A percentile compares a stretch with the other conserved stretches of the same genome.
Conservation (phyloP, 2,329 filamentous ascomycete genomes). For the Diaporthe sp. region DNA sequence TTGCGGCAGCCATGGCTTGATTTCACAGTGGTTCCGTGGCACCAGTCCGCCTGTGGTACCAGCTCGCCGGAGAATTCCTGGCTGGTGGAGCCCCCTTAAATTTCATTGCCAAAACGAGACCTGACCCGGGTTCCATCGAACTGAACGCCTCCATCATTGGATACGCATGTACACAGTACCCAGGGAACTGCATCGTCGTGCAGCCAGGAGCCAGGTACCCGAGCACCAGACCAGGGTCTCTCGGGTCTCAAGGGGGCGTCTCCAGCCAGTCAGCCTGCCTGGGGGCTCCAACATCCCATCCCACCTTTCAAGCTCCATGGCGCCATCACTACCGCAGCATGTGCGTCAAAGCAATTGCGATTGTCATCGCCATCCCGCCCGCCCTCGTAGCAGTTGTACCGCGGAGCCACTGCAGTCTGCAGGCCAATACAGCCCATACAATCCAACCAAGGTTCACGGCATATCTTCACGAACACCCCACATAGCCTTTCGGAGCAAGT, state of each 20-base stretch:
- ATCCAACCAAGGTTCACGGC: constrained; percentile 2
- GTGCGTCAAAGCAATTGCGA: constrained; percentile 11
- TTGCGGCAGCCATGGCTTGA: constrained; percentile 15
- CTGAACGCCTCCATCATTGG: background rate
- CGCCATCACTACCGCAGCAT: constrained; percentile 6
- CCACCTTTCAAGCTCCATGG: constrained; percentile 11
- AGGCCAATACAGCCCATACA: background rate
- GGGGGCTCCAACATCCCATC: background rate
- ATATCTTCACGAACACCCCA: constrained; percentile 3
- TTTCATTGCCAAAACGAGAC: constrained; percentile 26
- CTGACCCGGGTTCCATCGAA: background rate
- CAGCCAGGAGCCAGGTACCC: background rate
- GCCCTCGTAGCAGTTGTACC: background rate
- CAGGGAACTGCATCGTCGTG: background rate
- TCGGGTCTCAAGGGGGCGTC: background rate
- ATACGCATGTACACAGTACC: background rate
- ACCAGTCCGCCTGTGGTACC: background rate
- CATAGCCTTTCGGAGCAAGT: constrained; percentile 15
- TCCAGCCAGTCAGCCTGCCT: constrained; percentile 9
- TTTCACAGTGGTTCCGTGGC: constrained; percentile 3
- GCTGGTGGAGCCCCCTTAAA: constrained; percentile 29
- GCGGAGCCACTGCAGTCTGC: background rate
- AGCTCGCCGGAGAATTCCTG: constrained; percentile 18
- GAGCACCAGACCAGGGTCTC: constrained; percentile 1
- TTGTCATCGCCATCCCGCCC: background rate